Evolutionary conservation across 1,284 basidiomycete species (phyloP).

Genomic region (Puccinia polysora): DNA sequence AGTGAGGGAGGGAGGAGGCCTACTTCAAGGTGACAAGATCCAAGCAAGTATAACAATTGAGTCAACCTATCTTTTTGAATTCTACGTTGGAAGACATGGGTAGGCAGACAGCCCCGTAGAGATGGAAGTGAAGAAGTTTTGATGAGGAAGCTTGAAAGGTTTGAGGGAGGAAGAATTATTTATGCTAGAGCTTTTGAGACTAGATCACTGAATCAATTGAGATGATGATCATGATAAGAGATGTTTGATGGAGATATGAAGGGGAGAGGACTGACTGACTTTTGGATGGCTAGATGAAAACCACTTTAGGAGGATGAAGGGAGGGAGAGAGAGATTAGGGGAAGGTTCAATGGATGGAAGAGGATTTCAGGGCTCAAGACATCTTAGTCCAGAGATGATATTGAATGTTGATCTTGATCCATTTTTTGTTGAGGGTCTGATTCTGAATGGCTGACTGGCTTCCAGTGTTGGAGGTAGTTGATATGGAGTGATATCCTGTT

Average conservation of each 20-base stretch:
- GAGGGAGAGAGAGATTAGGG: not conserved
- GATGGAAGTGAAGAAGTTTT: not conserved
- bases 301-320: not conserved
- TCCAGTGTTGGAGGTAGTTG: too few species aligned
- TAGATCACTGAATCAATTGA: constrained; percentile 16
- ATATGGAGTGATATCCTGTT: too few species aligned
- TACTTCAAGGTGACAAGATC: constrained; percentile 33
- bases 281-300: constrained; percentile 35
- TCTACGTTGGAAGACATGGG: constrained; percentile 38
- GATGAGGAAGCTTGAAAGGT: not conserved
- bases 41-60: constrained; percentile 14
- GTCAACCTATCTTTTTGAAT: constrained; percentile 23
- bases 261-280: constrained; percentile 1
- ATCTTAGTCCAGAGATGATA: constrained; percentile 21
- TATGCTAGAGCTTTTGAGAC: constrained; percentile 38
- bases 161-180: not conserved
- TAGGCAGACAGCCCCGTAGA: constrained; percentile 24
- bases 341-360: not conserved
- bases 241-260: not conserved
- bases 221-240: not conserved
- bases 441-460: too few species aligned
- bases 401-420: constrained; percentile 20
- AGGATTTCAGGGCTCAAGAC: not conserved
- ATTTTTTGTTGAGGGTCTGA: constrained; percentile 2
- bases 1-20: not conserved